Evolutionary conservation across 2,329 filamentous ascomycete species (phyloP).

Genomic region (Harringtonia aguacate): DNA sequence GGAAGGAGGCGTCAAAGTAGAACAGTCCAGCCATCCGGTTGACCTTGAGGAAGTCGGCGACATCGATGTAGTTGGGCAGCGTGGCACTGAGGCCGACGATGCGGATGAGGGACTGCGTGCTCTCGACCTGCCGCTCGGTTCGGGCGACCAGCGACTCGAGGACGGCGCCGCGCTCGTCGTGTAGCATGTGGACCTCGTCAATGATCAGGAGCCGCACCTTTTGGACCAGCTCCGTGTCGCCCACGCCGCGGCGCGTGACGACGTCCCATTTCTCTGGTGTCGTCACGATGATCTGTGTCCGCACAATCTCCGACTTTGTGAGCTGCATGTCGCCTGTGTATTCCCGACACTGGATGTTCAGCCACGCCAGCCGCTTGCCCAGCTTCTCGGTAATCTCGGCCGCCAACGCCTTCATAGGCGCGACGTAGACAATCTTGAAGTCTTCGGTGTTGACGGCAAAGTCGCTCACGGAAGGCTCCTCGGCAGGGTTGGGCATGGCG

Average conservation of each 20-base stretch:
- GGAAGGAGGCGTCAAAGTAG: constrained; percentile 93
- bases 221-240: constrained; percentile 93
- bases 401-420: constrained; percentile 96
- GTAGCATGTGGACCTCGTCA: constrained; percentile 98
- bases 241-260: constrained; percentile 90
- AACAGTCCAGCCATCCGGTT: constrained; percentile 89
- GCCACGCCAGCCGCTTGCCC: constrained; percentile 82
- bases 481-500: constrained; percentile 65
- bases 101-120: constrained; percentile 92
- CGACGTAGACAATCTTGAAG: constrained; percentile 98
- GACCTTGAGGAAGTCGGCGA: constrained; percentile 93
- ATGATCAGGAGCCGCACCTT: constrained; percentile 95
- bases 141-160: constrained; percentile 91
- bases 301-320: constrained; percentile 89
- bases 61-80: constrained; percentile 90
- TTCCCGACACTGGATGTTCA: constrained; percentile 84
- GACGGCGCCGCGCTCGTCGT: constrained; percentile 92
- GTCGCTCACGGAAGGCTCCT: constrained; percentile 60
- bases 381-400: constrained; percentile 95
- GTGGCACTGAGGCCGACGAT: constrained; percentile 94
- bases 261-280: constrained; percentile 99
- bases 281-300: constrained; percentile 96
- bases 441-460: constrained; percentile 77
- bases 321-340: constrained; percentile 98
- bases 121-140: constrained; percentile 93